phyloP scores from a whole-genome alignment of 345 rosid genomes.

The Adansonia digitata region DNA sequence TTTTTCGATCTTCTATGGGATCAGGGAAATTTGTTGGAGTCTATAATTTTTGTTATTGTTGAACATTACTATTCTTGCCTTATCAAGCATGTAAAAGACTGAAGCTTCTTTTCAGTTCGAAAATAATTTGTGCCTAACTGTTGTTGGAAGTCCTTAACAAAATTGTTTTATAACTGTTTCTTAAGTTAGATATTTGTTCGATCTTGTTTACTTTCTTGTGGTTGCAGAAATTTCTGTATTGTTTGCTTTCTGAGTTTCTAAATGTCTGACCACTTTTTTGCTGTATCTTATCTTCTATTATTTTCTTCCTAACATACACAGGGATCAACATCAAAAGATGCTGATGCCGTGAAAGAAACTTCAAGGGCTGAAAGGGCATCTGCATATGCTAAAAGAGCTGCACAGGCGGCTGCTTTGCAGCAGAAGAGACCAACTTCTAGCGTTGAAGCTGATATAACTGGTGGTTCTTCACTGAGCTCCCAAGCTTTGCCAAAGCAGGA shows the following conservation, averaged over 20 bases:
- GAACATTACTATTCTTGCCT: neutral
- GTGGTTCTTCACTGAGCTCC: conserved; percentile 68
- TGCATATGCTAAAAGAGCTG: conserved; percentile 53
- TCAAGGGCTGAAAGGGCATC: conserved; percentile 62
- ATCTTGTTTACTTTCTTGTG: conserved; percentile 4
- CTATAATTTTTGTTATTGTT: neutral
- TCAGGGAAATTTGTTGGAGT: neutral
- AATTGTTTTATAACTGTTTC: neutral
- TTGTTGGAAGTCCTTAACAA: neutral
- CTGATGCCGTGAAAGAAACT: conserved; percentile 62
- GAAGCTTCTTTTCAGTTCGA: neutral
- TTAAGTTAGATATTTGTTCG: neutral
- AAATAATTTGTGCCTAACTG: neutral
- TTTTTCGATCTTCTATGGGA: neutral
- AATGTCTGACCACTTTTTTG: conserved; percentile 8
- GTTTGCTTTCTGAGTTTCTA: neutral
- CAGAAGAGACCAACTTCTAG: conserved; percentile 87
- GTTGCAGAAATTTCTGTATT: neutral
- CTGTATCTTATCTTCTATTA: neutral
- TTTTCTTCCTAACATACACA: conserved; percentile 24
- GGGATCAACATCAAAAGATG: conserved; percentile 64
- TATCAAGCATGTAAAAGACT: neutral
- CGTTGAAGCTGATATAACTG: conserved; percentile 89
- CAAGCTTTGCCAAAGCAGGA: conserved; percentile 83
- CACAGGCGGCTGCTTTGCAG: conserved; percentile 52